These are phyloP conservation scores for Vitellaria paradoxa DNA, from an alignment of 179 eudicot species.

Conservation along the genomic window DNA sequence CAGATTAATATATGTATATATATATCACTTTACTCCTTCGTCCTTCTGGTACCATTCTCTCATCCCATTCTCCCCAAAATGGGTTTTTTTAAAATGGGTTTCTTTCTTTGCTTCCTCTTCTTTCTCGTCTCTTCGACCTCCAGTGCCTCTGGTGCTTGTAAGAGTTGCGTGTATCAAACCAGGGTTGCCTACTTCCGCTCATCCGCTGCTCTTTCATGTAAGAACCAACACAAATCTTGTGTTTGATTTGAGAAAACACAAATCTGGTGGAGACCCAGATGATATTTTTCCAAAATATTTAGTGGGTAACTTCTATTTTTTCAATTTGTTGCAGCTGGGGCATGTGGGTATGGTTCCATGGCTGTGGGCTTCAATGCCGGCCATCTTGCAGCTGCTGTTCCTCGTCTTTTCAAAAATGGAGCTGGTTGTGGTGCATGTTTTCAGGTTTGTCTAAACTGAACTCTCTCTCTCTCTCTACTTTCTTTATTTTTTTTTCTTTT, in stretches of 20 bases:
- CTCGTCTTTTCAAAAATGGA: conserved; percentile 51
- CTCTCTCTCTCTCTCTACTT: neutral
- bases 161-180: conserved; percentile 60
- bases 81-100: neutral
- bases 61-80: neutral
- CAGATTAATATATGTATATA: neutral
- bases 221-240: conserved; percentile 3
- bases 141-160: conserved; percentile 38
- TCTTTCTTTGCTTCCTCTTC: conserved; percentile 16
- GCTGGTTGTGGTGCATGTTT: conserved; percentile 89
- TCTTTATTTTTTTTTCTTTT: neutral
- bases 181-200: conserved; percentile 51
- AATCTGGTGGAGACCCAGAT: conserved; percentile 24
- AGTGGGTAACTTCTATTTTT: conserved; percentile 21
- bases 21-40: neutral
- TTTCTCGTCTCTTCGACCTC: conserved; percentile 18
- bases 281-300: conserved; percentile 6
- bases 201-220: conserved; percentile 54
- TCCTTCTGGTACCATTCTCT: neutral
- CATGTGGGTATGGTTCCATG: conserved; percentile 80
- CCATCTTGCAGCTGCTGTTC: conserved; percentile 66
- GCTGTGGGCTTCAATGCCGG: conserved; percentile 53
- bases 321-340: conserved; percentile 57
- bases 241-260: neutral
- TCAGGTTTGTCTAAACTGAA: conserved; percentile 30